Percentiles rank a stretch among this genome's conserved stretches.
phyloP scores from a whole-genome alignment of 2,329 filamentous ascomycete genomes.

The Fusarium nelsonii region DNA sequence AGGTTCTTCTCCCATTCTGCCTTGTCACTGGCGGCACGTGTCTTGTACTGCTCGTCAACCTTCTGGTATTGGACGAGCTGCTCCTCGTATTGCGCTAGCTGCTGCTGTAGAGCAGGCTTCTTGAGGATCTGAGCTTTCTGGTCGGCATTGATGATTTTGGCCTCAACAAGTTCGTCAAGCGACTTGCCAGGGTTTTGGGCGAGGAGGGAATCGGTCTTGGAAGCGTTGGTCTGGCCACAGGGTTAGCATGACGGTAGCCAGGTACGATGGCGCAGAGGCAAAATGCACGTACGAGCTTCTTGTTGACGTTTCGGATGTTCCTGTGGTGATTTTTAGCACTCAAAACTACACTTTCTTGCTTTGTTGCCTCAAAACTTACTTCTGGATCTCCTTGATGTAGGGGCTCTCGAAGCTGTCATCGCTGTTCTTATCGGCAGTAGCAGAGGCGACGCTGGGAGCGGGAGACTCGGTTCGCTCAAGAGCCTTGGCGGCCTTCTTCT shows the following conservation, averaged over 20 bases:
- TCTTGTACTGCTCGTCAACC: slow-evolving; percentile 78
- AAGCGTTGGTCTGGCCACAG: slow-evolving; percentile 69
- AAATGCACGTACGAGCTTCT: slow-evolving; percentile 82
- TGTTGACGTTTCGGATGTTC: slow-evolving; percentile 90
- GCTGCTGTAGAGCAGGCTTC: slow-evolving; percentile 78
- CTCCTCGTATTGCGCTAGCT: slow-evolving; percentile 78
- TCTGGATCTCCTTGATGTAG: slow-evolving; percentile 89
- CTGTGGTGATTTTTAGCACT: slow-evolving; percentile 59
- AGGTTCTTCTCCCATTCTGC: slow-evolving; percentile 70
- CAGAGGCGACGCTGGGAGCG: slow-evolving; percentile 62
- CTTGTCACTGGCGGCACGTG: slow-evolving; percentile 69
- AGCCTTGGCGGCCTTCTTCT: slow-evolving; percentile 73
- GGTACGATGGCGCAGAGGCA: slow-evolving; percentile 23
- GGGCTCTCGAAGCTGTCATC: slow-evolving; percentile 76
- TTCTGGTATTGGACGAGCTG: slow-evolving; percentile 81
- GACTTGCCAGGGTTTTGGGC: slow-evolving; percentile 76
- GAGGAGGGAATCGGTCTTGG: slow-evolving; percentile 78
- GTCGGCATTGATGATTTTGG: slow-evolving; percentile 82
- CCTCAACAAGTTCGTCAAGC: slow-evolving; percentile 77
- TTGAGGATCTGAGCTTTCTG: slow-evolving; percentile 82
- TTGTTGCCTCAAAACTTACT: slow-evolving; percentile 67
- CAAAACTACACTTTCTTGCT: not conserved
- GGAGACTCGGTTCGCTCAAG: slow-evolving; percentile 66
- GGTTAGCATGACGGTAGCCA: slow-evolving; percentile 36
- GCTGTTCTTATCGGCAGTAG: slow-evolving; percentile 62